Conservation (phyloP, 768 basidiomycete species). For the Mrakia gelida region DNA sequence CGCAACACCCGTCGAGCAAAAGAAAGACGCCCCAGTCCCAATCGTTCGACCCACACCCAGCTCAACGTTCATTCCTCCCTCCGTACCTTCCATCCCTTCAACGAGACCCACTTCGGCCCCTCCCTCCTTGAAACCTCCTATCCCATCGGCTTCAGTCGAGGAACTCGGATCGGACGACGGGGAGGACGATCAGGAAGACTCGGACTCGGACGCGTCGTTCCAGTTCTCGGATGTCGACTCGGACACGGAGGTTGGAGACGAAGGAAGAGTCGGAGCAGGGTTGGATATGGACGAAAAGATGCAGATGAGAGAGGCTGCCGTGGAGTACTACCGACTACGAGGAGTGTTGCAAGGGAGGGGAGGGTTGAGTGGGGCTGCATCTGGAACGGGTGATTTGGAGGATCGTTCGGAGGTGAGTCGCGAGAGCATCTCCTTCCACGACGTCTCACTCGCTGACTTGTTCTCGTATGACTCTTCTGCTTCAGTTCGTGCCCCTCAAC, state of each 20-base stretch:
- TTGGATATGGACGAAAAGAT: conserved; percentile 30
- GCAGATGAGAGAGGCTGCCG: conserved; percentile 29
- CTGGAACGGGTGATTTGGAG: neutral
- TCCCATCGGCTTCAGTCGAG: neutral
- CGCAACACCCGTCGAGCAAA: too few relatives aligned
- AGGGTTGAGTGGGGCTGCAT: conserved; percentile 7
- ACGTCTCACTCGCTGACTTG: neutral
- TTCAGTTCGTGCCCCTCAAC: conserved; percentile 30
- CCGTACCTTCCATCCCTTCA: neutral
- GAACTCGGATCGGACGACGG: neutral
- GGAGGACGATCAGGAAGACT: conserved; percentile 14
- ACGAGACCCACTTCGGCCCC: neutral
- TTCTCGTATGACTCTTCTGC: too few relatives aligned
- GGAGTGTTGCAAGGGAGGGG: conserved; percentile 15
- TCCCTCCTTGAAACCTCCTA: neutral
- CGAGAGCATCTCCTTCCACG: neutral
- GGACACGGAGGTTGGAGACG: conserved; percentile 8
- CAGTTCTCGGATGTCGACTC: conserved; percentile 21
- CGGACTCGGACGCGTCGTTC: conserved; percentile 23
- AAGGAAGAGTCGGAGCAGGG: neutral
- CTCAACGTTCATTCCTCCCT: neutral
- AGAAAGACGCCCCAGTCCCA: neutral
- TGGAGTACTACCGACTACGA: conserved; percentile 25
- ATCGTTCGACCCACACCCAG: conserved; percentile 7
- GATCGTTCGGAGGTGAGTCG: conserved; percentile 20